Base-by-base conservation (phyloP, 768 basidiomycete genomes). In the Kondoa subrosea region DNA sequence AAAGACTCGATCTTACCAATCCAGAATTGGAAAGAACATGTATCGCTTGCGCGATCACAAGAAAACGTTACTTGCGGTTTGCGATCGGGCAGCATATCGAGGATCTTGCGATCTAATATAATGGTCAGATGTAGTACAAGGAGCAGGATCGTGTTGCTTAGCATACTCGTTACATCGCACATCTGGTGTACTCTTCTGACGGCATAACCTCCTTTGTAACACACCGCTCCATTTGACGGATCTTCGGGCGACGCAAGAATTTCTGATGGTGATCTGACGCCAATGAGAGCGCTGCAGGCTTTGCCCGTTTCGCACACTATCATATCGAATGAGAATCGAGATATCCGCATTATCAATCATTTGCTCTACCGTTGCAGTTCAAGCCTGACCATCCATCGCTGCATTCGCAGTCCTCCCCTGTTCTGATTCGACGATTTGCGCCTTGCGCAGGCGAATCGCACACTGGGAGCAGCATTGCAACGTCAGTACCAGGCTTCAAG, bases 1-100 rank as follows among this genome's bases (percentile, higher is more conserved):
- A 99, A 97, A 0, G 90, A 92, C 76, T 99, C 93, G 67, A 90
- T 82, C 73, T 88, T 81, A 3, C 87, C 91, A 8, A 91, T 89
- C 95, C 95, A 99, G 79, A 99, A 99, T 77, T 99, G 92, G 82
- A 99, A 99, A 27, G 85, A 84, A 76, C 95, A 99, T 0, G 83
- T 83, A 2, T 79, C 78, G 15, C 81, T 79, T 1, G 75, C 68
- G 25, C 79, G 82, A 68, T 88, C 85, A 78, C 95, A 99, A 71
- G 87, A 86, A 77, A 99, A 99, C 0, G 95, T 97, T 1, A 96
- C 92, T 76, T 97, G 92, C 0, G 93, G 92, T 25, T 89, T 87
- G 8, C 91, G 83, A 64, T 82, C 87, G 0, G 89, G 87, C n/a
- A 96, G 89, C 80, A 84, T 84, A 75, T 95, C 93, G 70, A 95